Evolutionary conservation across 148 eudicot species (phyloP).

Genomic region (Rheum nobile): DNA sequence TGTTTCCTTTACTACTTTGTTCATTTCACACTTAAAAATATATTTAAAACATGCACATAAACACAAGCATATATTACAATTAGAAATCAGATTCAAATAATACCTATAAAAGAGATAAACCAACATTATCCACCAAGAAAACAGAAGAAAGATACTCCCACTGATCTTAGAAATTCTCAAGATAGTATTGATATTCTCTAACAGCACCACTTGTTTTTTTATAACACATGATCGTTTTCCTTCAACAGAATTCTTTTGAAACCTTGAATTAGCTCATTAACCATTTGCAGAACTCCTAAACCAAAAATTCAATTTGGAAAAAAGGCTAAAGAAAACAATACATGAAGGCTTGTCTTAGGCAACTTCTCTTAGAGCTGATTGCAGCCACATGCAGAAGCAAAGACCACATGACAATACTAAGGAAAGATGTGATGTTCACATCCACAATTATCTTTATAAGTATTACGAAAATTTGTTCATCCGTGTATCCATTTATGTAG

Average conservation of each 20-base stretch:
- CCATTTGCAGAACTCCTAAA: not conserved
- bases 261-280: not conserved
- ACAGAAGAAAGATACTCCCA: not conserved
- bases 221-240: not conserved
- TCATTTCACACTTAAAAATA: not conserved
- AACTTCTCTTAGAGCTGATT: not conserved
- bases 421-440: not conserved
- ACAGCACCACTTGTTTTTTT: not conserved
- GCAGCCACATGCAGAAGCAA: not conserved
- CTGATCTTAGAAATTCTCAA: not conserved
- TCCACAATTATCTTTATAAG: not conserved
- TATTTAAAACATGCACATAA: not conserved
- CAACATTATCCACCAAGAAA: not conserved
- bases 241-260: not conserved
- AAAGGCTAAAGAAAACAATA: not conserved
- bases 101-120: not conserved
- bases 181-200: not conserved
- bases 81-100: not conserved
- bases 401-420: not conserved
- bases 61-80: not conserved
- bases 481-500: not conserved
- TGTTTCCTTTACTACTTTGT: not conserved
- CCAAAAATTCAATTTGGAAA: not conserved
- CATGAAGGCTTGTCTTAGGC: not conserved
- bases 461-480: not conserved